These are phyloP conservation scores for Taphrina flavorubra DNA, from an alignment of 1,139 yeast genomes.

Conservation along the genomic window DNA sequence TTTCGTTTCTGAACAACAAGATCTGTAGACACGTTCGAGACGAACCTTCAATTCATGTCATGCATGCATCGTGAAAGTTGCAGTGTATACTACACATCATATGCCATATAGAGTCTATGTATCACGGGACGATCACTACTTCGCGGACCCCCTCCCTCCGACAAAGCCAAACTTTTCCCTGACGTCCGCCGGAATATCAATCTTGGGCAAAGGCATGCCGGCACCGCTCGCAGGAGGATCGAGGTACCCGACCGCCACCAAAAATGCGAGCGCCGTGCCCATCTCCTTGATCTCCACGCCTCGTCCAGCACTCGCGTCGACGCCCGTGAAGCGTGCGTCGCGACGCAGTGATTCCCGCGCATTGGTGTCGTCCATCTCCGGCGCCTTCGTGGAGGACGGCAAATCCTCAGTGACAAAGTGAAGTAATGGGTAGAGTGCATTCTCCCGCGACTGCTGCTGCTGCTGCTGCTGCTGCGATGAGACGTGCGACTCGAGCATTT, in stretches of 20 bases:
- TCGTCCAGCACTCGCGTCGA: constrained; percentile 68
- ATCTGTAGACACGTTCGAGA: no score
- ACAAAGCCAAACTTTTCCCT: constrained; percentile 67
- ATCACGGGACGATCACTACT: neutral
- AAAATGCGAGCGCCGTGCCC: constrained; percentile 79
- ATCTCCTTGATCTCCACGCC: constrained; percentile 72
- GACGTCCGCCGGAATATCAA: constrained; percentile 64
- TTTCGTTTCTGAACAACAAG: no score
- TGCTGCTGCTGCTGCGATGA: constrained; percentile 50
- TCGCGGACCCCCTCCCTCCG: constrained; percentile 72
- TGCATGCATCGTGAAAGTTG: no score
- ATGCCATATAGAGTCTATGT: no score
- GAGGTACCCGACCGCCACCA: constrained; percentile 78
- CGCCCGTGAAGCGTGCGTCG: constrained; percentile 69
- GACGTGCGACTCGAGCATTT: constrained; percentile 74
- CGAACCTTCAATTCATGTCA: no score
- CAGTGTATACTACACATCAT: no score
- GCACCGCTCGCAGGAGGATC: constrained; percentile 59
- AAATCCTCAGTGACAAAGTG: constrained; percentile 92
- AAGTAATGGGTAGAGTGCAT: constrained; percentile 87
- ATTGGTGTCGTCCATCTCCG: constrained; percentile 87
- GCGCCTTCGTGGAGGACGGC: constrained; percentile 90
- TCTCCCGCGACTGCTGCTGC: constrained; percentile 60
- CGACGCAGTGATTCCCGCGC: constrained; percentile 67
- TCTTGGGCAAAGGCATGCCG: constrained; percentile 63